Percentiles rank a stretch among this genome's conserved stretches.
phyloP scores from a whole-genome alignment of 2,329 filamentous ascomycete species.

The Cercospora nicotianae region DNA sequence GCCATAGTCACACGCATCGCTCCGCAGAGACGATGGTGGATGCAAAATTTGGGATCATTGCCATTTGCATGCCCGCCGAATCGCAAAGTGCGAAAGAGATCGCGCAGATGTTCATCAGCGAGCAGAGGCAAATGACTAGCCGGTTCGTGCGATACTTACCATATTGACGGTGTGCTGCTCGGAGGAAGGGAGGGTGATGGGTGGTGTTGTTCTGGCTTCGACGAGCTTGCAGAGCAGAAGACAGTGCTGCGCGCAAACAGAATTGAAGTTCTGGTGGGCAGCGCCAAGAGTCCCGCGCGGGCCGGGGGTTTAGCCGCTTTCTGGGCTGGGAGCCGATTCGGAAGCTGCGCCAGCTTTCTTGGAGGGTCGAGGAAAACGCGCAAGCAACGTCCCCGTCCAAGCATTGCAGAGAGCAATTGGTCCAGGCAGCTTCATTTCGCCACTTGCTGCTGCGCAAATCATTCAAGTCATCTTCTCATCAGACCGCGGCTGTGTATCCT shows the following conservation, averaged over 20 bases:
- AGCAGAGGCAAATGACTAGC: constrained; percentile 29
- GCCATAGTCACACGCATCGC: constrained; percentile 43
- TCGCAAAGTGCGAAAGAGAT: constrained; percentile 18
- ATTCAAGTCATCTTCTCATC: background rate
- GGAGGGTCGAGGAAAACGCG: background rate
- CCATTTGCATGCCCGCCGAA: constrained; percentile 27
- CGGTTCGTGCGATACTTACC: constrained; percentile 27
- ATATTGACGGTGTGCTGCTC: constrained; percentile 25
- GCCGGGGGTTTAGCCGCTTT: background rate
- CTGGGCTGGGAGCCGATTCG: background rate
- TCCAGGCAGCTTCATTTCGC: constrained; percentile 5
- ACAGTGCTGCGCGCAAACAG: constrained; percentile 3
- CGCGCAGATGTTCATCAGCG: constrained; percentile 25
- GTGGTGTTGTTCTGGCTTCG: constrained; percentile 14
- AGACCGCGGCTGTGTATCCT: background rate
- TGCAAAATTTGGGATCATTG: constrained; percentile 21
- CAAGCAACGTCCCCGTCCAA: background rate
- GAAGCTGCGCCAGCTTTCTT: background rate
- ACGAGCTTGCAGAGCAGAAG: constrained; percentile 19
- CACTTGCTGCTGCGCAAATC: background rate
- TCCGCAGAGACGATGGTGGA: constrained; percentile 31
- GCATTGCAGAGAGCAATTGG: background rate
- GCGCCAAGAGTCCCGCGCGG: constrained; percentile 4
- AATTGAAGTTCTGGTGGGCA: constrained; percentile 10
- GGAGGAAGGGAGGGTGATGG: constrained; percentile 13